Evolutionary conservation across 805 yeast genomes (phyloP).

Genomic region (Sugiyamaella lignohabitans): DNA sequence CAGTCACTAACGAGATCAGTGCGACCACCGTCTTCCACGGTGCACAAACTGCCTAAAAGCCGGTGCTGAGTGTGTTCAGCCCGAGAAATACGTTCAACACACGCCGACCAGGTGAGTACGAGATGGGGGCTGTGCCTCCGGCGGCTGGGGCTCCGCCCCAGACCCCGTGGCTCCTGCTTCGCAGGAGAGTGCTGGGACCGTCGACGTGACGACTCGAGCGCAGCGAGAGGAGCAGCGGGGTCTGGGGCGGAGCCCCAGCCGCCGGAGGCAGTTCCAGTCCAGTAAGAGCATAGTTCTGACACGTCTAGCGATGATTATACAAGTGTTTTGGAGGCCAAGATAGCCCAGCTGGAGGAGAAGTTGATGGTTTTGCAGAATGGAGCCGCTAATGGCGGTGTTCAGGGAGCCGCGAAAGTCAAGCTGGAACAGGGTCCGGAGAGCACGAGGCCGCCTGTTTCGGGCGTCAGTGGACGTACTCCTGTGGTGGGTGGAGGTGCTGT

Average conservation of each 20-base stretch:
- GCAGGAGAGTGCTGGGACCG: background rate
- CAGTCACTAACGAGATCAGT: conserved; percentile 26
- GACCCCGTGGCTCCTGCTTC: no score
- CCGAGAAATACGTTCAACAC: conserved; percentile 48
- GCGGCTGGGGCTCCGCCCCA: background rate
- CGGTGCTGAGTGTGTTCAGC: conserved; percentile 55
- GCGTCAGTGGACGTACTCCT: background rate
- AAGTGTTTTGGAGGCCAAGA: conserved; percentile 46
- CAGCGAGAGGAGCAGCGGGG: background rate
- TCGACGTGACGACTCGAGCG: background rate
- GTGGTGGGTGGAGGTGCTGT: background rate
- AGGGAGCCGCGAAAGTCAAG: no score
- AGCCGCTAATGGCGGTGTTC: background rate
- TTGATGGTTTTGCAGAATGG: conserved; percentile 22
- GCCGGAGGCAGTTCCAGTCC: background rate
- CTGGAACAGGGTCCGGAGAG: background rate
- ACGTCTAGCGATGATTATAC: conserved; percentile 49
- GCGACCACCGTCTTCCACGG: conserved; percentile 59
- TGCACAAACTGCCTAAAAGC: conserved; percentile 64
- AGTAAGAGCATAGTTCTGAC: background rate
- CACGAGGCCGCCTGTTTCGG: background rate
- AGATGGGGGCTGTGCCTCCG: no score
- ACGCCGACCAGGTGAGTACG: conserved; percentile 34
- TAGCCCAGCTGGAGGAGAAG: conserved; percentile 44
- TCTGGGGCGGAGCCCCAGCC: background rate